Evolutionary conservation across 2,329 filamentous ascomycete species (phyloP).

Genomic region (Aspergillus vadensis): DNA sequence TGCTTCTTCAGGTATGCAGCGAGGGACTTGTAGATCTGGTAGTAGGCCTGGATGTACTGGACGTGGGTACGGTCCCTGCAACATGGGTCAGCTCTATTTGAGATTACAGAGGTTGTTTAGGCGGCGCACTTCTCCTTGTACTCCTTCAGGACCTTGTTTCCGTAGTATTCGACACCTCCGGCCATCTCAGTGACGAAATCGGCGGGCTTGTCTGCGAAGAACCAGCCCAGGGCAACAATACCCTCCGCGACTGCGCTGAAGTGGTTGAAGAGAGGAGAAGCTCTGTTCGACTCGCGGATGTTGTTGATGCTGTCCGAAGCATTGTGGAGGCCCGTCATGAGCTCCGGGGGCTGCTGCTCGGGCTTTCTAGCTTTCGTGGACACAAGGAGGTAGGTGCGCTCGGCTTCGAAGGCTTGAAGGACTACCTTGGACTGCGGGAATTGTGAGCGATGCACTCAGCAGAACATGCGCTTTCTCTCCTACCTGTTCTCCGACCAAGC

Average conservation of each 20-base stretch:
- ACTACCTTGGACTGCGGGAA: conserved; percentile 56
- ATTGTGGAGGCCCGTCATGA: conserved; percentile 84
- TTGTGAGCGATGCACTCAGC: conserved; percentile 15
- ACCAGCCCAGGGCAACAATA: conserved; percentile 87
- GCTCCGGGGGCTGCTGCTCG: conserved; percentile 69
- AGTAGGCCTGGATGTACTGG: conserved; percentile 91
- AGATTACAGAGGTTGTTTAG: neutral
- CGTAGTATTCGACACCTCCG: conserved; percentile 85
- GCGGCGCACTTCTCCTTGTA: conserved; percentile 73
- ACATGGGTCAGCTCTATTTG: conserved; percentile 22
- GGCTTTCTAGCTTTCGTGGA: conserved; percentile 92
- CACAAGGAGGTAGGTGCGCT: conserved; percentile 85
- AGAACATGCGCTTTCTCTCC: conserved; percentile 21
- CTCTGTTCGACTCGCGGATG: conserved; percentile 79
- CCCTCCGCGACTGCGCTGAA: conserved; percentile 86
- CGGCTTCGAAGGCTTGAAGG: conserved; percentile 72
- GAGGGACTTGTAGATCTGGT: conserved; percentile 83
- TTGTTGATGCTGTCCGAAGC: conserved; percentile 76
- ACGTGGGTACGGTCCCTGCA: conserved; percentile 74
- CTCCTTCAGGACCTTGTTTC: conserved; percentile 89
- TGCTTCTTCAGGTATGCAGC: conserved; percentile 81
- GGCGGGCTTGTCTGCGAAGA: conserved; percentile 78
- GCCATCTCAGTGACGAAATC: conserved; percentile 84
- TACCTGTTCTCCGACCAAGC: conserved; percentile 78
- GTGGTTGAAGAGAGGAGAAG: conserved; percentile 74